Evolutionary conservation across 1,284 basidiomycete species (phyloP).

Genomic region (Mycena citricolor): DNA sequence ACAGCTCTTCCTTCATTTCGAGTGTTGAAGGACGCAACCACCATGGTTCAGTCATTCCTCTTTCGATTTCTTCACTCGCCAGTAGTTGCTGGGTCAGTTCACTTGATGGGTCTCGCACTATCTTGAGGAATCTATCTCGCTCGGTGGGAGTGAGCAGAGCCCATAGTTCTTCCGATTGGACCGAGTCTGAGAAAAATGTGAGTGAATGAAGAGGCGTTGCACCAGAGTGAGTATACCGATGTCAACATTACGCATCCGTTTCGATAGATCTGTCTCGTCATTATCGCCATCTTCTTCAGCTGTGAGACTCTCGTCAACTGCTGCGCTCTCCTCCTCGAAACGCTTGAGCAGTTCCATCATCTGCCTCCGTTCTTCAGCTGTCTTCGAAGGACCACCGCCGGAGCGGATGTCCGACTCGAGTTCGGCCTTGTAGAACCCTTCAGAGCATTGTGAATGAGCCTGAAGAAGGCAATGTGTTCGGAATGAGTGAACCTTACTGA

Average conservation of each 20-base stretch:
- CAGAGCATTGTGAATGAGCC: slow-evolving; percentile 71
- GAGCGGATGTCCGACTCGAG: slow-evolving; percentile 58
- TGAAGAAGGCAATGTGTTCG: slow-evolving; percentile 29
- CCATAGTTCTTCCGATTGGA: slow-evolving; percentile 65
- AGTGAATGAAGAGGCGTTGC: neutral
- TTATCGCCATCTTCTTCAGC: slow-evolving; percentile 44
- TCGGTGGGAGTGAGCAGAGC: slow-evolving; percentile 56
- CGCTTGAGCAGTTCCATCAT: slow-evolving; percentile 71
- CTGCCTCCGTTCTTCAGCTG: slow-evolving; percentile 50
- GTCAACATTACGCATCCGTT: slow-evolving; percentile 56
- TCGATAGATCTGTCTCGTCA: slow-evolving; percentile 44
- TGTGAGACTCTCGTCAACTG: slow-evolving; percentile 34
- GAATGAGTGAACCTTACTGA: neutral
- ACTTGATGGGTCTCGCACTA: slow-evolving; percentile 58
- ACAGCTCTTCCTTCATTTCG: too few relatives aligned
- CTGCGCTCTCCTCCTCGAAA: slow-evolving; percentile 62
- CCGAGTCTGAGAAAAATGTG: slow-evolving; percentile 41
- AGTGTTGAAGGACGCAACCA: too few relatives aligned
- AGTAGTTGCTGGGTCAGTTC: slow-evolving; percentile 58
- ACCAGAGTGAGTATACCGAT: slow-evolving; percentile 48
- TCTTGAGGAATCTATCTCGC: slow-evolving; percentile 55
- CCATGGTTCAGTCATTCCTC: slow-evolving; percentile 57
- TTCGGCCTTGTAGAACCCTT: slow-evolving; percentile 73
- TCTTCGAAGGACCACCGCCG: slow-evolving; percentile 46
- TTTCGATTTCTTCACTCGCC: slow-evolving; percentile 53